These are phyloP conservation scores for Sphagnurus paluster DNA, from an alignment of 1,284 basidiomycete species.

Conservation along the genomic window DNA sequence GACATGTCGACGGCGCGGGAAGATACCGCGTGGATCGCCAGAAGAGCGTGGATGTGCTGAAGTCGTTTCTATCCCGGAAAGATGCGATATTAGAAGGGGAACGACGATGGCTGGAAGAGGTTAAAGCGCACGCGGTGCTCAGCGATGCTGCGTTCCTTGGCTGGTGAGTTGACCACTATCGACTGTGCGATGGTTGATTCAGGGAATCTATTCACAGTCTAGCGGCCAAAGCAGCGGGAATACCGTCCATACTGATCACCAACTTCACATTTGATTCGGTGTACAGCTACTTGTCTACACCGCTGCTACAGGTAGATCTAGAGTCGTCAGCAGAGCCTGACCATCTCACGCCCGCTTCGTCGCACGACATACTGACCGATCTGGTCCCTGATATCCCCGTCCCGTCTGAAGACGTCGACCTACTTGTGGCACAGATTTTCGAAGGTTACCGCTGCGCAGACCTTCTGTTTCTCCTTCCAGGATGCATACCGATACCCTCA, in stretches of 20 bases:
- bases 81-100: slow-evolving; percentile 58
- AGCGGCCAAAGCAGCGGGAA: slow-evolving; percentile 60
- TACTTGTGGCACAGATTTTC: slow-evolving; percentile 62
- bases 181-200: neutral
- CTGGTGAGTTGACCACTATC: slow-evolving; percentile 53
- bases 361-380: slow-evolving; percentile 22
- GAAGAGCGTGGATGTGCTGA: slow-evolving; percentile 64
- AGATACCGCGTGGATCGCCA: slow-evolving; percentile 71
- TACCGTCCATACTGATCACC: slow-evolving; percentile 71
- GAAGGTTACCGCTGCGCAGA: slow-evolving; percentile 73
- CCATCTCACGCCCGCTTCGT: slow-evolving; percentile 15
- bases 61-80: slow-evolving; percentile 56
- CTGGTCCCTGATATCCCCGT: slow-evolving; percentile 55
- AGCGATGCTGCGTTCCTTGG: slow-evolving; percentile 80
- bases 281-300: slow-evolving; percentile 70
- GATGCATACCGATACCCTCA: slow-evolving; percentile 73
- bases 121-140: slow-evolving; percentile 60
- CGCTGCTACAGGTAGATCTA: slow-evolving; percentile 36
- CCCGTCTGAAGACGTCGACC: slow-evolving; percentile 45
- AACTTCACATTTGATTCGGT: slow-evolving; percentile 85
- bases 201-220: slow-evolving; percentile 40
- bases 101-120: slow-evolving; percentile 53
- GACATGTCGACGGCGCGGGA: slow-evolving; percentile 2
- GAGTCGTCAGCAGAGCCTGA: slow-evolving; percentile 22
- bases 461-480: slow-evolving; percentile 68